Percentiles rank a stretch among this genome's conserved stretches.
phyloP scores from a whole-genome alignment of 2,329 filamentous ascomycete species.

The Davidsoniella eucalypti region DNA sequence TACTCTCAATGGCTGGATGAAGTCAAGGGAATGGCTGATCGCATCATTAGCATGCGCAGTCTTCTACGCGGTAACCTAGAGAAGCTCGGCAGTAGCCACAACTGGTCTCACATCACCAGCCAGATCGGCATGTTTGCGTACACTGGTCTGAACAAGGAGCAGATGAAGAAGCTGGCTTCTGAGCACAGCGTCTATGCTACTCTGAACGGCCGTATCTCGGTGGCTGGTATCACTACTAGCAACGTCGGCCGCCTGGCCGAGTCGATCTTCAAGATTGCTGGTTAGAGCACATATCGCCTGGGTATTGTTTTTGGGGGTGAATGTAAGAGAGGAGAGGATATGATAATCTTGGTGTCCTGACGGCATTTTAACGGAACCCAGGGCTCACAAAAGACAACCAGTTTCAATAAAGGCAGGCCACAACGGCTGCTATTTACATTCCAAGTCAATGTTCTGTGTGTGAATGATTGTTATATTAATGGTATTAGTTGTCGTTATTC shows the following conservation, averaged over 20 bases:
- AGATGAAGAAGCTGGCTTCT: slow-evolving; percentile 83
- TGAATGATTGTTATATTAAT: background rate
- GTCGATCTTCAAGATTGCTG: slow-evolving; percentile 71
- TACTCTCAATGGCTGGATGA: slow-evolving; percentile 92
- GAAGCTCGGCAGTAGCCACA: slow-evolving; percentile 84
- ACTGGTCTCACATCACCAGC: slow-evolving; percentile 97
- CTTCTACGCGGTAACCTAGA: slow-evolving; percentile 90
- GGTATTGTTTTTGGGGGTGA: background rate
- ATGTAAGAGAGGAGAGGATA: background rate
- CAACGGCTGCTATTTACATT: too few relatives aligned
- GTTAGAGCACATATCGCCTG: slow-evolving; percentile 24
- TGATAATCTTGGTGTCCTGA: too few relatives aligned
- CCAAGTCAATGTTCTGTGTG: background rate
- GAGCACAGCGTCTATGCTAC: slow-evolving; percentile 97
- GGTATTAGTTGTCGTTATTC: background rate
- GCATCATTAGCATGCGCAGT: slow-evolving; percentile 95
- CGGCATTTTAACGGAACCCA: too few relatives aligned
- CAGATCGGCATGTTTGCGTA: slow-evolving; percentile 99
- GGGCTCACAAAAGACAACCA: slow-evolving; percentile 7
- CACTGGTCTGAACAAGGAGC: slow-evolving; percentile 76
- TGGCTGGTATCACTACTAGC: slow-evolving; percentile 64
- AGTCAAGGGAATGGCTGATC: slow-evolving; percentile 97
- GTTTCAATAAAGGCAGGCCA: slow-evolving; percentile 1
- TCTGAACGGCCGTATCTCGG: slow-evolving; percentile 75
- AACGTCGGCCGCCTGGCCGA: slow-evolving; percentile 70